Conservation (phyloP, 306 rosid species). For the Boehmeria nivea region DNA sequence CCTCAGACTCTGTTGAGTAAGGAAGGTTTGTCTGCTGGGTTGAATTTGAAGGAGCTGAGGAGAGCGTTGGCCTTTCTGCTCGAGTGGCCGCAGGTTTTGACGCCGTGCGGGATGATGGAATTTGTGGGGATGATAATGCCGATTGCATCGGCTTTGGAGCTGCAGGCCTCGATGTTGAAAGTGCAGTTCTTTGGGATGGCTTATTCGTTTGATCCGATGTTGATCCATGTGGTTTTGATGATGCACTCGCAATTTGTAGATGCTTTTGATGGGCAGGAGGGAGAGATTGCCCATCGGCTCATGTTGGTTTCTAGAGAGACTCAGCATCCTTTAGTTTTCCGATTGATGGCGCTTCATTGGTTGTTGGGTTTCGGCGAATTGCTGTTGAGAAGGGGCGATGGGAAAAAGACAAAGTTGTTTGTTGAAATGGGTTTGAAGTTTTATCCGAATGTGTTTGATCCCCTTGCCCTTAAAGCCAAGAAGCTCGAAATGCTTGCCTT, state of each 20-base stretch:
- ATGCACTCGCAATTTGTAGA: constrained; percentile 65
- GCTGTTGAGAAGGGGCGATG: constrained; percentile 32
- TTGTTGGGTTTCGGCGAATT: constrained; percentile 67
- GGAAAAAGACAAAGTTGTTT: constrained; percentile 29
- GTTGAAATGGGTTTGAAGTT: constrained; percentile 40
- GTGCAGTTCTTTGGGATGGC: constrained; percentile 89
- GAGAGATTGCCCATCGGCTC: constrained; percentile 53
- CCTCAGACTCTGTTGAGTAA: constrained; percentile 39
- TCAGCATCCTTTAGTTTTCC: constrained; percentile 68
- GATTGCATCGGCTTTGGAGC: constrained; percentile 65
- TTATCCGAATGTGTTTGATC: constrained; percentile 76
- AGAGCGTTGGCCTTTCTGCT: constrained; percentile 79
- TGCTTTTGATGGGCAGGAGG: constrained; percentile 79
- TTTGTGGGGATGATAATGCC: constrained; percentile 66
- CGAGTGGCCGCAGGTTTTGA: constrained; percentile 82
- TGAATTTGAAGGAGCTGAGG: constrained; percentile 75
- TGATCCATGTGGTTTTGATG: constrained; percentile 73
- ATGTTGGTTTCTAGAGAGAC: constrained; percentile 62
- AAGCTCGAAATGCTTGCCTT: constrained; percentile 86
- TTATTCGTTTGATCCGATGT: constrained; percentile 71
- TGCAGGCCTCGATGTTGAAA: constrained; percentile 85
- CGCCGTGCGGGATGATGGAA: constrained; percentile 83
- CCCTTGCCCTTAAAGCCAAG: constrained; percentile 82
- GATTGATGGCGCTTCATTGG: constrained; percentile 85
- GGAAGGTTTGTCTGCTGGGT: constrained; percentile 18